These are phyloP conservation scores for Amanita fuliginea DNA, from an alignment of 768 basidiomycete genomes.

Conservation along the genomic window DNA sequence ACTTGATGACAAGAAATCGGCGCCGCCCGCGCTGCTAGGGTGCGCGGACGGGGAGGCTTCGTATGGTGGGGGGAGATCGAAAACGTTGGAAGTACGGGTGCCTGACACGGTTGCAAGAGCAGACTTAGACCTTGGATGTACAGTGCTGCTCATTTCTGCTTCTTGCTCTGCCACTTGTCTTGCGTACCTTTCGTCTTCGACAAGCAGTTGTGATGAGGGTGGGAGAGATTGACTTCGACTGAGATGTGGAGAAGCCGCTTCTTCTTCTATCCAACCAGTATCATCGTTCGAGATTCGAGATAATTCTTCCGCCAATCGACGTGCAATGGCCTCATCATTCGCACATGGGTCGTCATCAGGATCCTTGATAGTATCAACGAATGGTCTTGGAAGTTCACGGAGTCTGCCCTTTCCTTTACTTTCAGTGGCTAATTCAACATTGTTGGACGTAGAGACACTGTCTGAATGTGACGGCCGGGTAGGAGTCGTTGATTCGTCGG, in stretches of 20 bases:
- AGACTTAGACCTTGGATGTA: not conserved
- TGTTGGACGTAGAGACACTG: not conserved
- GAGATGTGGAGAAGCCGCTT: not conserved
- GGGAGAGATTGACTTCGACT: not conserved
- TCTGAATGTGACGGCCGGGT: not conserved
- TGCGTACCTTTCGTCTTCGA: not conserved
- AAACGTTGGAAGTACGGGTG: not conserved
- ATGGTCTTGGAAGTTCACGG: not conserved
- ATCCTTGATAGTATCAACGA: not conserved
- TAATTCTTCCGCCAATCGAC: constrained; percentile 25
- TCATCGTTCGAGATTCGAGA: not conserved
- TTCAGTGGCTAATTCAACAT: not conserved
- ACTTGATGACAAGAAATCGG: not conserved
- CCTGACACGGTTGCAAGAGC: not conserved
- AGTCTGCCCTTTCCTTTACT: not conserved
- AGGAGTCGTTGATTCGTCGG: not conserved
- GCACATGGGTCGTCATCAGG: not conserved
- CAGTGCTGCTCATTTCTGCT: not conserved
- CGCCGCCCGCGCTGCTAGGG: too few relatives aligned
- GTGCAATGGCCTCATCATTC: constrained; percentile 12
- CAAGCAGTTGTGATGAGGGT: not conserved
- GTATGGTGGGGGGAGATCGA: not conserved
- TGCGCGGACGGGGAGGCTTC: not conserved
- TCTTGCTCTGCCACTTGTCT: not conserved
- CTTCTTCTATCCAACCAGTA: not conserved